phyloP scores from a whole-genome alignment of 345 rosid species.

The Trapa incisa region DNA sequence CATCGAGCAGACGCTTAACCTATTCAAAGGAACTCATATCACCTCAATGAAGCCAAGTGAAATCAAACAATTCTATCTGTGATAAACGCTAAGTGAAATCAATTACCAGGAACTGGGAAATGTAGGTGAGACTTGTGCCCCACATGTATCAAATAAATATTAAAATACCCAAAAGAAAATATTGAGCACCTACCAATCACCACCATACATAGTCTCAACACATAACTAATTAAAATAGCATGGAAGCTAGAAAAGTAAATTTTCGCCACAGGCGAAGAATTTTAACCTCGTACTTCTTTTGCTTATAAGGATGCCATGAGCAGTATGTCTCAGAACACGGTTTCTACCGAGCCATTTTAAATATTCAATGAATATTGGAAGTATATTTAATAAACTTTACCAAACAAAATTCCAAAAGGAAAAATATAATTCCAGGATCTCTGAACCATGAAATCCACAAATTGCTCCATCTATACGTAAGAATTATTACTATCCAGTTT shows the following conservation, averaged over 20 bases:
- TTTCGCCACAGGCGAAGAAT: background rate
- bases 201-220: no score
- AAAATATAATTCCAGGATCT: no score
- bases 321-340: background rate
- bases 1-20: slow-evolving; percentile 68
- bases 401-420: no score
- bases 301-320: background rate
- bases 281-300: background rate
- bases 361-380: background rate
- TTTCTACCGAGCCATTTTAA: background rate
- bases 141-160: no score
- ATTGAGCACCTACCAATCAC: no score
- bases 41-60: background rate
- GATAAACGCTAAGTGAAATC: background rate
- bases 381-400: no score
- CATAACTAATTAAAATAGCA: no score
- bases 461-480: background rate
- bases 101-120: background rate
- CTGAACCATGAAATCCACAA: background rate
- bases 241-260: no score
- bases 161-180: no score
- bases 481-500: background rate
- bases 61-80: background rate
- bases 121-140: no score
- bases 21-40: slow-evolving; percentile 9